Conservation (phyloP, 163 green algal genomes). For the Scenedesmus sp. region DNA sequence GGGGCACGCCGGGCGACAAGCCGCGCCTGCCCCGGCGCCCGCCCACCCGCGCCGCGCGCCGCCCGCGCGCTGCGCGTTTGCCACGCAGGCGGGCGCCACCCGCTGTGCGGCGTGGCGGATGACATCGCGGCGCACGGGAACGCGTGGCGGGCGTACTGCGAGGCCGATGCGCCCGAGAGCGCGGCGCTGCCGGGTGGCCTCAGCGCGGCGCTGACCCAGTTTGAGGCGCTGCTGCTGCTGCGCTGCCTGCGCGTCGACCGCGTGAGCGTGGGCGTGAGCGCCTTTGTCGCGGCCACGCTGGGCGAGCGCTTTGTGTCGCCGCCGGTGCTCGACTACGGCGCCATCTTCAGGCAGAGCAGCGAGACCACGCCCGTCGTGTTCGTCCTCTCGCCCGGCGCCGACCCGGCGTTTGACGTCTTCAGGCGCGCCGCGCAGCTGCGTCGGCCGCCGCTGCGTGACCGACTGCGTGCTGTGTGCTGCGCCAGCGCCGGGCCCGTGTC, state of each 20-base stretch:
- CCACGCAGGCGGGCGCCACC: slow-evolving; percentile 19
- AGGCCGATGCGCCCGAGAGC: slow-evolving; percentile 79
- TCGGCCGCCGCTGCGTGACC: too few species aligned
- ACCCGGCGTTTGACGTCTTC: slow-evolving; percentile 92
- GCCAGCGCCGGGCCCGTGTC: too few species aligned
- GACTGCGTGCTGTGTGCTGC: too few species aligned
- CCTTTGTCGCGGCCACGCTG: slow-evolving; percentile 64
- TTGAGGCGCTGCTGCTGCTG: slow-evolving; percentile 88
- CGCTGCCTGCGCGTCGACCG: slow-evolving; percentile 86
- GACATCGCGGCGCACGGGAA: slow-evolving; percentile 71
- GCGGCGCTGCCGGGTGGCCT: slow-evolving; percentile 67
- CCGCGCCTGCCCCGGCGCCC: too few species aligned
- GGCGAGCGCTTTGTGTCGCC: slow-evolving; percentile 73
- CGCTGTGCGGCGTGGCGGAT: slow-evolving; percentile 56
- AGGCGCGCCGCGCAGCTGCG: slow-evolving; percentile 48
- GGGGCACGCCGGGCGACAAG: too few species aligned
- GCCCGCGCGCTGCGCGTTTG: background rate
- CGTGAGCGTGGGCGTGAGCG: slow-evolving; percentile 78
- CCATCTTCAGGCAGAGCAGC: slow-evolving; percentile 78
- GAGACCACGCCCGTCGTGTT: slow-evolving; percentile 87
- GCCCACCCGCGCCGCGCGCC: too few species aligned
- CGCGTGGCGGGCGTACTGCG: slow-evolving; percentile 76
- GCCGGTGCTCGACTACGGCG: slow-evolving; percentile 77
- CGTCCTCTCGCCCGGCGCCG: slow-evolving; percentile 85
- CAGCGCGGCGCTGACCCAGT: slow-evolving; percentile 62